A percentile compares a stretch with the other conserved stretches of the same genome.
These are phyloP conservation scores for Raphanus sativus DNA, from an alignment of 345 rosid genomes.

Conservation along the genomic window DNA sequence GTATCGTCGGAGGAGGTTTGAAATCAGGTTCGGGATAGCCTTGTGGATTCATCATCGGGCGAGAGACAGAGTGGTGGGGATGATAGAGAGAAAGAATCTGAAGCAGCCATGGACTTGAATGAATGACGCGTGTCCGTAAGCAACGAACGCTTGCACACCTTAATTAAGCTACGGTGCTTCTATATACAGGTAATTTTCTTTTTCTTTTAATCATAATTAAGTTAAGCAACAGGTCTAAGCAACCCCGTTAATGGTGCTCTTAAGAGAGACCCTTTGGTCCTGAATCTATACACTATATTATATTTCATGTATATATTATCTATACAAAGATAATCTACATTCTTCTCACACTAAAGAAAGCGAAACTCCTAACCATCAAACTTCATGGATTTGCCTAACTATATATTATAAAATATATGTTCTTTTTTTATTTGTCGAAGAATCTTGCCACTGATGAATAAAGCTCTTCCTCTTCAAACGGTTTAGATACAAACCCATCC, in stretches of 20 bases:
- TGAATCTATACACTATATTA: not conserved
- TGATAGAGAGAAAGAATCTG: too few species aligned
- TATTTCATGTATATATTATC: not conserved
- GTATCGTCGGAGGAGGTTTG: constrained; percentile 4
- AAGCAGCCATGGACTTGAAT: too few species aligned
- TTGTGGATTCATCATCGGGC: constrained; percentile 38
- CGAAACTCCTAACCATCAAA: not conserved
- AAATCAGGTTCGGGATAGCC: constrained; percentile 26
- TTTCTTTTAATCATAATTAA: too few species aligned
- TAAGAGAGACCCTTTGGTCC: not conserved
- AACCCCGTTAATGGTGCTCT: too few species aligned
- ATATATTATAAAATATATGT: not conserved
- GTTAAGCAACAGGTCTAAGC: too few species aligned
- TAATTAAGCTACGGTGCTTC: too few species aligned
- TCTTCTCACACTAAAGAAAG: not conserved
- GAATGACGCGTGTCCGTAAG: too few species aligned
- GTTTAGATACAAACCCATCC: constrained; percentile 86
- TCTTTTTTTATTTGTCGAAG: constrained; percentile 36
- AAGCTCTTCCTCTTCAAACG: constrained; percentile 80
- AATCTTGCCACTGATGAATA: constrained; percentile 71
- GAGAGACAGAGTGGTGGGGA: too few species aligned
- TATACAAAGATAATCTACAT: not conserved
- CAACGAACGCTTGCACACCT: too few species aligned
- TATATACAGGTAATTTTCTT: too few species aligned
- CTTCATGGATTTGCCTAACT: not conserved